Conservation (phyloP, 257 asterid species). For the Ophiorrhiza pumila region DNA sequence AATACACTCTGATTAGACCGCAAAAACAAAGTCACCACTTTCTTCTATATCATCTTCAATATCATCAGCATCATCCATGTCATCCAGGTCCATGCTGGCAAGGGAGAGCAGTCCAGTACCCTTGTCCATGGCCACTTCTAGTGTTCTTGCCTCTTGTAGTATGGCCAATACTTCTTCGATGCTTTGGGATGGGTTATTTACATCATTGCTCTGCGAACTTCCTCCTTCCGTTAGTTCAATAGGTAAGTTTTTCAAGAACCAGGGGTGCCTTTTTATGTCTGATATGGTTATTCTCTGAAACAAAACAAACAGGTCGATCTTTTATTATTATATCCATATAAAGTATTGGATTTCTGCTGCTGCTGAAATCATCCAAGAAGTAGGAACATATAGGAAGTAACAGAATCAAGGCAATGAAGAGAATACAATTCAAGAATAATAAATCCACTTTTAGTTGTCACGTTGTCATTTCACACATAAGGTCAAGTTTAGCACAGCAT, state of each 20-base stretch:
- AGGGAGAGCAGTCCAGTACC: conserved; percentile 13
- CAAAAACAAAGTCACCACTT: conserved; percentile 36
- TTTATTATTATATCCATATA: too few species aligned
- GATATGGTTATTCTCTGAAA: conserved; percentile 40
- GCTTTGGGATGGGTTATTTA: conserved; percentile 38
- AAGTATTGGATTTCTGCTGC: background rate
- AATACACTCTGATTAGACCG: conserved; percentile 16
- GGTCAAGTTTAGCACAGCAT: too few species aligned
- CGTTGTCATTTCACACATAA: too few species aligned
- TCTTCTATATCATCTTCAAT: conserved; percentile 32
- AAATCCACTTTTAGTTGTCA: too few species aligned
- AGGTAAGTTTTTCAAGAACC: conserved; percentile 42
- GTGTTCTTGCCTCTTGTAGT: conserved; percentile 31
- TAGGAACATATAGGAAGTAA: background rate
- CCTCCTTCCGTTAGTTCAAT: conserved; percentile 38
- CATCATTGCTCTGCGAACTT: conserved; percentile 31
- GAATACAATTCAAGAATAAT: background rate
- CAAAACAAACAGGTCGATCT: background rate
- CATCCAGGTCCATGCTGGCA: conserved; percentile 41
- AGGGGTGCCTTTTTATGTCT: conserved; percentile 37
- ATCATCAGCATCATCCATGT: conserved; percentile 36
- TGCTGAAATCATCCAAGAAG: background rate
- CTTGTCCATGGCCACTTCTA: conserved; percentile 9
- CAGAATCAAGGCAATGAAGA: background rate
- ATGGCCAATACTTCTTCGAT: conserved; percentile 36